Evolutionary conservation across 2,329 filamentous ascomycete genomes (phyloP).

Genomic region (Polychaeton citri): DNA sequence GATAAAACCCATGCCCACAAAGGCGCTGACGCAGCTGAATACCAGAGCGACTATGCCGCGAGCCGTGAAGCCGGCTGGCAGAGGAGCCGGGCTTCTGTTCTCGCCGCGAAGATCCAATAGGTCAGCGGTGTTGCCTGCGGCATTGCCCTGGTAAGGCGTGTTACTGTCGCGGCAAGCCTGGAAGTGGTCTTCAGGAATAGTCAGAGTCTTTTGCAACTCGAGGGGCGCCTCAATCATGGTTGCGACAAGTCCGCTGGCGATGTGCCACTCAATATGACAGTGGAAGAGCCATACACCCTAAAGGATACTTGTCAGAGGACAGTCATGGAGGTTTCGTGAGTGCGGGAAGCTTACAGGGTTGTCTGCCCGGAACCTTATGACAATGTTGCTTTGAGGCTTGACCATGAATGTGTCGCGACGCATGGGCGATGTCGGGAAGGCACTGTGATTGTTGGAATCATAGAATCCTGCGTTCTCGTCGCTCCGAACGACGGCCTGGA

Average conservation of each 20-base stretch:
- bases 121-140: conserved; percentile 55
- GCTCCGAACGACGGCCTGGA: conserved; percentile 43
- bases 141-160: conserved; percentile 51
- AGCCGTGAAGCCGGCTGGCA: conserved; percentile 58
- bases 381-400: conserved; percentile 39
- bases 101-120: conserved; percentile 50
- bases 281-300: conserved; percentile 33
- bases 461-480: conserved; percentile 21
- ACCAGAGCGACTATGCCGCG: conserved; percentile 61
- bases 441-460: conserved; percentile 20
- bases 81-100: conserved; percentile 38
- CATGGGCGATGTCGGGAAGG: conserved; percentile 29
- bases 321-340: not conserved
- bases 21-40: conserved; percentile 55
- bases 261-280: conserved; percentile 41
- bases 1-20: conserved; percentile 55
- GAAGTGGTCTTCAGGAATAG: conserved; percentile 49
- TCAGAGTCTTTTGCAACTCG: conserved; percentile 46
- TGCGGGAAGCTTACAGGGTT: conserved; percentile 27
- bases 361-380: conserved; percentile 41
- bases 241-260: conserved; percentile 37
- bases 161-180: conserved; percentile 44
- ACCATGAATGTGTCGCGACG: conserved; percentile 43
- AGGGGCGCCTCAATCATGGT: conserved; percentile 39
- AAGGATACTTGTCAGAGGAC: too few relatives aligned